These are phyloP conservation scores for Leccinum ochraceum DNA, from an alignment of 768 basidiomycete species.

Conservation along the genomic window DNA sequence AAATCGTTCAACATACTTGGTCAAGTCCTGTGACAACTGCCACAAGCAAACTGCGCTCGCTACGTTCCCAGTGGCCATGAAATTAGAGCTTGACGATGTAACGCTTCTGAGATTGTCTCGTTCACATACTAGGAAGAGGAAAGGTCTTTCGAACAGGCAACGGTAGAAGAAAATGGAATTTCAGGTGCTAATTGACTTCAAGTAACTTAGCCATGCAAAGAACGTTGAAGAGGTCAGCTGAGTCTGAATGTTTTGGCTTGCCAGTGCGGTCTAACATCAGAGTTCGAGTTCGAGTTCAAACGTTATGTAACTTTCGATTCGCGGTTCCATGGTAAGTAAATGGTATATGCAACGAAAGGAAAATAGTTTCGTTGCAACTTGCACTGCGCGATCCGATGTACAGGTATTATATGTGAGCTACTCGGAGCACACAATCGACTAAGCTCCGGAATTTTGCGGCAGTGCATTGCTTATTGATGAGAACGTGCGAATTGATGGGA, in stretches of 20 bases:
- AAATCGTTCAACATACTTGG: not conserved
- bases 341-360: too few relatives aligned
- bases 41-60: not conserved
- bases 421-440: not conserved
- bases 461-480: not conserved
- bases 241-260: too few relatives aligned
- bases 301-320: too few relatives aligned
- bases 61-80: not conserved
- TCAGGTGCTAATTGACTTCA: not conserved
- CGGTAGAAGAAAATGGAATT: not conserved
- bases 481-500: not conserved
- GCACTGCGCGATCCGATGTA: not conserved
- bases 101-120: not conserved
- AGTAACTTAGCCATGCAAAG: too few relatives aligned
- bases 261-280: too few relatives aligned
- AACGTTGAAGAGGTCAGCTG: too few relatives aligned
- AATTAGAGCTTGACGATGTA: not conserved
- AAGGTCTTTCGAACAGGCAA: not conserved
- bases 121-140: not conserved
- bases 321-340: too few relatives aligned
- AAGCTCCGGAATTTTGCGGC: too few relatives aligned
- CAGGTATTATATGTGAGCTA: not conserved
- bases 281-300: not conserved
- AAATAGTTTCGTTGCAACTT: too few relatives aligned
- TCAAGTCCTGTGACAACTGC: not conserved